A percentile compares a stretch with the other conserved stretches of the same genome.
These are phyloP conservation scores for Aspergillus phoenicis DNA, from an alignment of 2,329 filamentous ascomycete genomes.

Conservation along the genomic window DNA sequence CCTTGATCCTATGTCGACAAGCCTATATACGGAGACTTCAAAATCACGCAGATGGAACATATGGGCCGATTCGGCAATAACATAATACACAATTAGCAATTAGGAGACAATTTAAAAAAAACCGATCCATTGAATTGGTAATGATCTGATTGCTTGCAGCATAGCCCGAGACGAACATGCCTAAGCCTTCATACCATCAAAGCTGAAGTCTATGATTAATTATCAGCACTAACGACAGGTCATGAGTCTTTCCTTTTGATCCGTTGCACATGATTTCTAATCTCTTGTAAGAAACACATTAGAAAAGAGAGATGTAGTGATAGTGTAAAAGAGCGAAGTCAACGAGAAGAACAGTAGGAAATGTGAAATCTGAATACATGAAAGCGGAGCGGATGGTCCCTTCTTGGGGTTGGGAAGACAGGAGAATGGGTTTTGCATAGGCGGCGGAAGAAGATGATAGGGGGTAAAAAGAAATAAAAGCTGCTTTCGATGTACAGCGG, in stretches of 20 bases:
- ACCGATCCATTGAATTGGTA: neutral
- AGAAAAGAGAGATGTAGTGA: constrained; percentile 12
- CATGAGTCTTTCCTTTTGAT: constrained; percentile 27
- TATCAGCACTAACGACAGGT: constrained; percentile 34
- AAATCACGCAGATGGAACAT: neutral
- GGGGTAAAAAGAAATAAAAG: neutral
- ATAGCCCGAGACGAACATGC: neutral
- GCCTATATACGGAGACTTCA: neutral
- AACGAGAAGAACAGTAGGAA: neutral
- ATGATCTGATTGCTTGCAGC: neutral
- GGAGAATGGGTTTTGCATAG: constrained; percentile 3
- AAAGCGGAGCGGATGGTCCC: constrained; percentile 7
- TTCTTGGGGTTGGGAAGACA: constrained; percentile 6
- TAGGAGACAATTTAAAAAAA: neutral
- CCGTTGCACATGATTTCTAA: constrained; percentile 33
- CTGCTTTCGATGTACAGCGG: constrained; percentile 4
- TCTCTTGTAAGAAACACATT: constrained; percentile 16
- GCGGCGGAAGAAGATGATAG: neutral
- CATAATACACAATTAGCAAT: neutral
- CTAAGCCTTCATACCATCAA: constrained; percentile 25
- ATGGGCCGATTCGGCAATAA: neutral
- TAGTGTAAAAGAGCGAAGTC: constrained; percentile 5
- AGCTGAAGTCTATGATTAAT: constrained; percentile 33
- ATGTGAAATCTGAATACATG: constrained; percentile 17
- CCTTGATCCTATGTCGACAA: neutral